Conservation (phyloP, 1,139 yeast species). For the Scheffersomyces titani region DNA sequence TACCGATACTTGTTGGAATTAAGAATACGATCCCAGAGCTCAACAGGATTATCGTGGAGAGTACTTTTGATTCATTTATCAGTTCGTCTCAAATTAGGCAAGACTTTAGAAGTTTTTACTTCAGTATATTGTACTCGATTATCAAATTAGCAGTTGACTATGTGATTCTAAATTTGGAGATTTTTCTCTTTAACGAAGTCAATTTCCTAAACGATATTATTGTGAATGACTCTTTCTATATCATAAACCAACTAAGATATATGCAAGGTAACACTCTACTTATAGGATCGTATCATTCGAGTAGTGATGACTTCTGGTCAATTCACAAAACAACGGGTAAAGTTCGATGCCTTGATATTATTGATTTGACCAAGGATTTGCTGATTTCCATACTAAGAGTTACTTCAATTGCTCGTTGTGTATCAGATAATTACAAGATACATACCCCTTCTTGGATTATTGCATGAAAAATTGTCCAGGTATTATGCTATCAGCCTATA, state of each 20-base stretch:
- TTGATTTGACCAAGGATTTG: constrained; percentile 8
- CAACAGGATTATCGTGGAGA: constrained; percentile 4
- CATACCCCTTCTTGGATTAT: constrained; percentile 6
- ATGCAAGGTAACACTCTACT: constrained; percentile 10
- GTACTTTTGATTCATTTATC: constrained; percentile 2
- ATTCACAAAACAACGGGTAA: constrained; percentile 2
- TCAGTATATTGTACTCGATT: constrained; percentile 6
- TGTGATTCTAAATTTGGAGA: constrained; percentile 8
- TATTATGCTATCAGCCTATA: constrained; percentile 9
- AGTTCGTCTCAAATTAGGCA: constrained; percentile 2
- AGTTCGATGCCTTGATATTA: constrained; percentile 6
- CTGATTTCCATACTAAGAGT: constrained; percentile 6
- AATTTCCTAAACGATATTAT: not conserved
- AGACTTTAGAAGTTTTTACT: constrained; percentile 6
- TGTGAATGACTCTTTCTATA: constrained; percentile 4
- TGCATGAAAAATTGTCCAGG: constrained; percentile 6
- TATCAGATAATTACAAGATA: constrained; percentile 11
- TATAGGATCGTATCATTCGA: constrained; percentile 10
- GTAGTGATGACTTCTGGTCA: constrained; percentile 10
- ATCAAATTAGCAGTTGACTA: constrained; percentile 9
- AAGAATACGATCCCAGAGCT: not conserved
- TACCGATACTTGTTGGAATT: not conserved
- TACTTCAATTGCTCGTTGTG: constrained; percentile 5
- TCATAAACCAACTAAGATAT: not conserved
- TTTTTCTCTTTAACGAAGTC: constrained; percentile 2